phyloP scores from a whole-genome alignment of 768 basidiomycete genomes.

The Tephrocybe rancida region DNA sequence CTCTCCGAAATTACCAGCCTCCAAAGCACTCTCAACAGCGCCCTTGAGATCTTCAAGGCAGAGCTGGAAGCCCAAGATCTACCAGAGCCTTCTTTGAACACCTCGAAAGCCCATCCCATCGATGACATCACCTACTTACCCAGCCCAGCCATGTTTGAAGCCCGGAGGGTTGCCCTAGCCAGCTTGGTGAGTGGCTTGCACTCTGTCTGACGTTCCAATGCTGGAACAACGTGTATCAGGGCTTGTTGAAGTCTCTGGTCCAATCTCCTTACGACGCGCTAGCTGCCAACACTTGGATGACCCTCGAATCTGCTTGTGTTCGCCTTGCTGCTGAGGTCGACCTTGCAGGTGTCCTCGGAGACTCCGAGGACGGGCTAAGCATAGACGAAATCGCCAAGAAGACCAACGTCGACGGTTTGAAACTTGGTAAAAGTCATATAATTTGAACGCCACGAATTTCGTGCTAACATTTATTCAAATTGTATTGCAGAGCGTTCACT shows the following conservation, averaged over 20 bases:
- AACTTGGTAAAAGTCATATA: slow-evolving; percentile 31
- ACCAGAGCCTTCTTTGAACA: slow-evolving; percentile 36
- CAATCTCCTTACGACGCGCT: slow-evolving; percentile 39
- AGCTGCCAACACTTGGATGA: slow-evolving; percentile 34
- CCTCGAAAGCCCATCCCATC: slow-evolving; percentile 36
- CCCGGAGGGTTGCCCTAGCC: slow-evolving; percentile 34
- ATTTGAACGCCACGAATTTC: neutral
- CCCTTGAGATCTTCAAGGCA: slow-evolving; percentile 39
- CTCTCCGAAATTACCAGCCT: slow-evolving; percentile 40
- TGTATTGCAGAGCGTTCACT: slow-evolving; percentile 30
- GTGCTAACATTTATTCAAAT: neutral
- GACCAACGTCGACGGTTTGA: slow-evolving; percentile 33
- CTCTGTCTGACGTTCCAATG: neutral
- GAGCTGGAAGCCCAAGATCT: slow-evolving; percentile 36
- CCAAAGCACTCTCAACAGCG: slow-evolving; percentile 39
- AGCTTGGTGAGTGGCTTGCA: slow-evolving; percentile 26
- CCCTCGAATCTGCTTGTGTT: slow-evolving; percentile 33
- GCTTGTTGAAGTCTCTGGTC: slow-evolving; percentile 35
- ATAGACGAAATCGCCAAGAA: slow-evolving; percentile 33
- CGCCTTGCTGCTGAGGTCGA: slow-evolving; percentile 36
- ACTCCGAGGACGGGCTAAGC: slow-evolving; percentile 35
- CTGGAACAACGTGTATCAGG: slow-evolving; percentile 19
- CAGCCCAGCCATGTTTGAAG: slow-evolving; percentile 37
- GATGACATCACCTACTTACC: slow-evolving; percentile 38
- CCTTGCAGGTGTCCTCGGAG: slow-evolving; percentile 33